Evolutionary conservation across 495 filamentous ascomycete genomes (phyloP), one percentile per base, ranked within the genome.

Genomic region (Aspergillus ostianus): DNA sequence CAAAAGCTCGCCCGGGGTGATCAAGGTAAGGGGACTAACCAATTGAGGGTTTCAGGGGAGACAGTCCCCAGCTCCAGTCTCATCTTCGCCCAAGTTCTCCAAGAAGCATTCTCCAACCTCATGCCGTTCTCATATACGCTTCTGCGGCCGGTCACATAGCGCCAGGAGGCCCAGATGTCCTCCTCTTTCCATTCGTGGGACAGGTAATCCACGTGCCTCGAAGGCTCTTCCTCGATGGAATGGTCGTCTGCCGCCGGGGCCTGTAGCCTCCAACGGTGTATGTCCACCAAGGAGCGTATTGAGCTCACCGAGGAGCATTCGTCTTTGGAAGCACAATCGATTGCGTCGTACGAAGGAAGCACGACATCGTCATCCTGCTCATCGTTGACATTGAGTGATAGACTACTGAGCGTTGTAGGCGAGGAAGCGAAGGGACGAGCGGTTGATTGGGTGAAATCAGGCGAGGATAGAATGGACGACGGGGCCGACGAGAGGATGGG

Each of bases 161-260:
- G 86, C 94, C 94, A 98, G 3, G 93, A 97, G 15, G 90, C 84
- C 94, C 94, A 98, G 12, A 98, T 95, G 73, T 98, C 94, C 73
- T 97, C 93, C 75, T 98, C 93, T 47, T 83, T 85, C 94, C 94
- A 98, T 56, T 93, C 85, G 66, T 98, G 90, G 36, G 93, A 96
- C 6, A 98, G 81, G 70, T 98, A 98, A 73, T 98, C 94, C 41
- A 98, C 94, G 76, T 98, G 94, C 32, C 90, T 80, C 13, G 91
- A 92, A 23, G 94, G 94, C 64, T 91, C 87, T 21, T 79, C 80
- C 59, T 85, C 81, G 26, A 97, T 79, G 23, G 89, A 87, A 17
- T 84, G 89, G 71, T 98, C 94, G 67, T 98, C 94, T 49, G 90
- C 88, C 17, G 90, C 87, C 7, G 77, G 69, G 27, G 65, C 61